These are phyloP conservation scores for Salix brachista DNA, from an alignment of 345 rosid genomes.

Conservation along the genomic window DNA sequence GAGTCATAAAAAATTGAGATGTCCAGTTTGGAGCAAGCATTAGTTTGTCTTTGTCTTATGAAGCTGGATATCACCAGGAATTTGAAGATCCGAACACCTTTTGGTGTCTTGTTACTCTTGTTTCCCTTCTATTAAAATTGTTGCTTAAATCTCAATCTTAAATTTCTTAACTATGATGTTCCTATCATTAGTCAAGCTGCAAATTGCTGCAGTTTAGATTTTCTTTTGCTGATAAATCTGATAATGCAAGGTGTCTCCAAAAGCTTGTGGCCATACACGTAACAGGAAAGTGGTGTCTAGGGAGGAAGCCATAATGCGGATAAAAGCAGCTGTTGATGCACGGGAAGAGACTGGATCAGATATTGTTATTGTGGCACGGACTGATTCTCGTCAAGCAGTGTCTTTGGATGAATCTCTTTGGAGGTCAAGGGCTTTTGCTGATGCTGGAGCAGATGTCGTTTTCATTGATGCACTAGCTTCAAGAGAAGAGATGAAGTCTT, in stretches of 20 bases:
- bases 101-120: not conserved
- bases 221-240: conserved; percentile 20
- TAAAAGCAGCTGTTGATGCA: conserved; percentile 87
- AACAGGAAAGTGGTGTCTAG: conserved; percentile 78
- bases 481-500: conserved; percentile 89
- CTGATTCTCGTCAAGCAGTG: conserved; percentile 76
- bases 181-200: not conserved
- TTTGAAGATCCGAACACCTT: not conserved
- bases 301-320: conserved; percentile 77
- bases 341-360: conserved; percentile 69
- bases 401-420: conserved; percentile 75
- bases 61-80: not conserved
- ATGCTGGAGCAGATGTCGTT: conserved; percentile 92
- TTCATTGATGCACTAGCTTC: conserved; percentile 72
- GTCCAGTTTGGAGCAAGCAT: not conserved
- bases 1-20: no score
- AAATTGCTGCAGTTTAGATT: conserved; percentile 1
- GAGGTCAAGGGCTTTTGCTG: conserved; percentile 88
- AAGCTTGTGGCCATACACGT: conserved; percentile 66
- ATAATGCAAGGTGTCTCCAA: conserved; percentile 56
- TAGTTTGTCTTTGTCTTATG: not conserved
- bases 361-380: conserved; percentile 79
- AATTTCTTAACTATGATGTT: not conserved
- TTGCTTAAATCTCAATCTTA: not conserved
- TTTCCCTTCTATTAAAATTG: not conserved